Percentiles rank a stretch among this genome's conserved stretches.
These are phyloP conservation scores for barley (Hordeum vulgare) DNA, from an alignment of 176 grass and related monocot genomes.

Conservation along the genomic window MorexV3_pseudomolecules_assembly NC_058521.1:545056744-545057243, in stretches of 20 bases:
- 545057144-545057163: conserved; percentile 35
- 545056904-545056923: conserved; percentile 41
- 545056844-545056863: neutral
- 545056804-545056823: neutral
- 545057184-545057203: conserved; percentile 43
- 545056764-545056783: neutral
- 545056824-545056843: neutral
- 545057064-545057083: neutral
- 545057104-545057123: conserved; percentile 31
- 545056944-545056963: conserved; percentile 54
- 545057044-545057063: neutral
- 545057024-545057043: neutral
- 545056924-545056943: conserved; percentile 33
- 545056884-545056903: conserved; percentile 40
- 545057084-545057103: conserved; percentile 57
- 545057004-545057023: conserved; percentile 10
- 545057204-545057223: conserved; percentile 61
- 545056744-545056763: conserved; percentile 14
- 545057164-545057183: conserved; percentile 33
- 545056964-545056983: conserved; percentile 64
- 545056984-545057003: conserved; percentile 43
- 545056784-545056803: neutral
- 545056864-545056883: neutral
- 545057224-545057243: conserved; percentile 51
- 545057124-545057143: conserved; percentile 40